phyloP scores from a whole-genome alignment of 202 grass and related monocot genomes.

The Schoenoplectus tabernaemontani region DNA sequence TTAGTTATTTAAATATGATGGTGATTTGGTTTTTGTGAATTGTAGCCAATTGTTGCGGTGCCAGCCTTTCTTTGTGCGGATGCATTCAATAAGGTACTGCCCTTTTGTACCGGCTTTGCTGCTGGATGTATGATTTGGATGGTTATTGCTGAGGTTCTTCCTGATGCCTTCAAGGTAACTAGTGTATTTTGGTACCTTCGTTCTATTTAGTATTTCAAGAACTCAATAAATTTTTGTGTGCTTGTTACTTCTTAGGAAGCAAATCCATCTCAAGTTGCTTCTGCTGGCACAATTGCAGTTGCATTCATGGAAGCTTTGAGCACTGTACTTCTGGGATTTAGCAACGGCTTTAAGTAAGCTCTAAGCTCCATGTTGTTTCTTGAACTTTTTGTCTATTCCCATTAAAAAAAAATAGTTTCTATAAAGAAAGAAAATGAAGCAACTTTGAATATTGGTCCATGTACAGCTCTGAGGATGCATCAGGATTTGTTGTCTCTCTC shows the following conservation, averaged over 20 bases:
- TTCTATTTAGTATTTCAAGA: slow-evolving; percentile 13
- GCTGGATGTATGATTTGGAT: slow-evolving; percentile 99
- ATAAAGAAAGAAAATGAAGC: background rate
- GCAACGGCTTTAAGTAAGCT: slow-evolving; percentile 46
- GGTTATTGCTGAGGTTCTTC: slow-evolving; percentile 97
- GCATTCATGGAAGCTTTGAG: slow-evolving; percentile 96
- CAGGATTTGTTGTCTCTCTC: slow-evolving; percentile 82
- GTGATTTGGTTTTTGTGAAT: background rate
- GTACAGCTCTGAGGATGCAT: slow-evolving; percentile 59
- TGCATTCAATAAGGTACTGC: slow-evolving; percentile 81
- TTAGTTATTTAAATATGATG: background rate
- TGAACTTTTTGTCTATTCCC: background rate
- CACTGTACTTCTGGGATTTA: slow-evolving; percentile 70
- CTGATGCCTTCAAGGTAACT: slow-evolving; percentile 95
- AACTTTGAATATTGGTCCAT: slow-evolving; percentile 10
- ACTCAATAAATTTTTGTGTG: slow-evolving; percentile 23
- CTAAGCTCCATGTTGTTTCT: slow-evolving; percentile 25
- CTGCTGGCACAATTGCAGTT: slow-evolving; percentile 83
- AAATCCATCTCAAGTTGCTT: slow-evolving; percentile 88
- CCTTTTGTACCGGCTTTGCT: slow-evolving; percentile 95
- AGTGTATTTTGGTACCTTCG: background rate
- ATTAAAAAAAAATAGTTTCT: background rate
- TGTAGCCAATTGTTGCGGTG: slow-evolving; percentile 87
- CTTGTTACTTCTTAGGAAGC: slow-evolving; percentile 60
- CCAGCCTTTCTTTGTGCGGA: slow-evolving; percentile 91